phyloP scores from a whole-genome alignment of 2,329 filamentous ascomycete species.

The Microthyrium microscopicum region DNA sequence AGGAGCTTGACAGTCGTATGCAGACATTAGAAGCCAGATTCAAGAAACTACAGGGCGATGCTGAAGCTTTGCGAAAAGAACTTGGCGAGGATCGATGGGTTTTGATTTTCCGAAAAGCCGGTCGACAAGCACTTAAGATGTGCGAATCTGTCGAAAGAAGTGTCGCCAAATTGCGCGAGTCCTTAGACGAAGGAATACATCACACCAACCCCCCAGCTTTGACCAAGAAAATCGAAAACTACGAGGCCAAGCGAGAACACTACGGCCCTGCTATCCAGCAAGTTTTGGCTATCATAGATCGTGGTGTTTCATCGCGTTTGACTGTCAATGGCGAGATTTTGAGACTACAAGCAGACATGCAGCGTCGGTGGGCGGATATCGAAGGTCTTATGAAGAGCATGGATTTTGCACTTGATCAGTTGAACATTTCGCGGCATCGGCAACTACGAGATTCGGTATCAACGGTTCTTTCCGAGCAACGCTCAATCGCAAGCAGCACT shows the following conservation, averaged over 20 bases:
- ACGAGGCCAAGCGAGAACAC: conserved; percentile 86
- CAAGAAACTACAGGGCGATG: conserved; percentile 76
- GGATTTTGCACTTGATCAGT: conserved; percentile 58
- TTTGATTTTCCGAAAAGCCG: conserved; percentile 83
- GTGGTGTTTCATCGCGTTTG: conserved; percentile 84
- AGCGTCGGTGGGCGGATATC: conserved; percentile 61
- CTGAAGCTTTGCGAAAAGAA: conserved; percentile 75
- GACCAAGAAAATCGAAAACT: conserved; percentile 75
- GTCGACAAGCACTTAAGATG: conserved; percentile 87
- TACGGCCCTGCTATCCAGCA: conserved; percentile 88
- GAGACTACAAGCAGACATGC: conserved; percentile 69
- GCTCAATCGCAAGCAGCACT: conserved; percentile 51
- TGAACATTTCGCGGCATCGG: conserved; percentile 39
- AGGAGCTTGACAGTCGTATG: conserved; percentile 66
- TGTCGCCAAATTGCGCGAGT: conserved; percentile 64
- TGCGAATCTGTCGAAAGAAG: conserved; percentile 87
- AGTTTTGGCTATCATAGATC: conserved; percentile 82
- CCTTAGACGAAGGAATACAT: conserved; percentile 57
- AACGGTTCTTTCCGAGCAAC: conserved; percentile 73
- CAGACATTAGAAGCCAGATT: conserved; percentile 67
- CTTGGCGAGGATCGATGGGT: conserved; percentile 94
- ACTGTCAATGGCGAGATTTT: conserved; percentile 95
- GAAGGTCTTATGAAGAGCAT: conserved; percentile 63
- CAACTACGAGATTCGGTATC: conserved; percentile 85
- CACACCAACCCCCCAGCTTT: conserved; percentile 53